Evolutionary conservation across 495 filamentous ascomycete genomes (phyloP).

Genomic region (Penicillium herquei): DNA sequence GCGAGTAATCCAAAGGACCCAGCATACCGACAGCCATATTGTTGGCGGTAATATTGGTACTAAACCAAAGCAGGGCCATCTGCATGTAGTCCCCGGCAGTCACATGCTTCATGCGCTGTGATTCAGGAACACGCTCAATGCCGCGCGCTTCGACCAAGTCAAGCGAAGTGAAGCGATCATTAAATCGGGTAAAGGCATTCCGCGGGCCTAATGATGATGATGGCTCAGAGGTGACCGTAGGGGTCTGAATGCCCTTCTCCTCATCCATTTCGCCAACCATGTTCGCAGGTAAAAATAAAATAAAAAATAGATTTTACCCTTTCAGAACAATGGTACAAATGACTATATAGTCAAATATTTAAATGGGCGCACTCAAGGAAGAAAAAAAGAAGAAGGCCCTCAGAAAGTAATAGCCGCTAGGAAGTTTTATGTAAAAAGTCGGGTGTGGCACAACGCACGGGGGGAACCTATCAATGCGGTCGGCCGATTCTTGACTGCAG

Average conservation of each 20-base stretch:
- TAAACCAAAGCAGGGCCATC: conserved; percentile 61
- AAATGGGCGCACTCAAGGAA: too few species aligned
- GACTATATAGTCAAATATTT: too few species aligned
- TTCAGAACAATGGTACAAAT: too few species aligned
- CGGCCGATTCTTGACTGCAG: too few species aligned
- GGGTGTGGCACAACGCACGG: too few species aligned
- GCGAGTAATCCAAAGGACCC: conserved; percentile 55
- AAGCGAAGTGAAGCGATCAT: conserved; percentile 33
- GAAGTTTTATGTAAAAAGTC: too few species aligned
- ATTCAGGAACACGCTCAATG: conserved; percentile 57
- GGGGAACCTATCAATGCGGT: too few species aligned
- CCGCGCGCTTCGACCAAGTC: conserved; percentile 62
- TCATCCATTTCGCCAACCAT: not conserved
- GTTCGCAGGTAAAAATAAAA: too few species aligned
- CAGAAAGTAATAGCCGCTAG: too few species aligned
- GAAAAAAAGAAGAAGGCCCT: too few species aligned
- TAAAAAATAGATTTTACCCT: too few species aligned
- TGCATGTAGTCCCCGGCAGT: conserved; percentile 42
- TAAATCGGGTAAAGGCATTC: conserved; percentile 18
- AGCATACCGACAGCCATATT: conserved; percentile 63
- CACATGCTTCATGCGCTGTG: conserved; percentile 21
- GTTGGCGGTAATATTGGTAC: conserved; percentile 62
- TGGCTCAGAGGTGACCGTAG: not conserved
- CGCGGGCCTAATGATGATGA: not conserved
- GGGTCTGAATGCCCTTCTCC: conserved; percentile 1